These are phyloP conservation scores for Spinellus fusiger DNA, from an alignment of 192 early-diverging fungal genomes.

Conservation along the genomic window DNA sequence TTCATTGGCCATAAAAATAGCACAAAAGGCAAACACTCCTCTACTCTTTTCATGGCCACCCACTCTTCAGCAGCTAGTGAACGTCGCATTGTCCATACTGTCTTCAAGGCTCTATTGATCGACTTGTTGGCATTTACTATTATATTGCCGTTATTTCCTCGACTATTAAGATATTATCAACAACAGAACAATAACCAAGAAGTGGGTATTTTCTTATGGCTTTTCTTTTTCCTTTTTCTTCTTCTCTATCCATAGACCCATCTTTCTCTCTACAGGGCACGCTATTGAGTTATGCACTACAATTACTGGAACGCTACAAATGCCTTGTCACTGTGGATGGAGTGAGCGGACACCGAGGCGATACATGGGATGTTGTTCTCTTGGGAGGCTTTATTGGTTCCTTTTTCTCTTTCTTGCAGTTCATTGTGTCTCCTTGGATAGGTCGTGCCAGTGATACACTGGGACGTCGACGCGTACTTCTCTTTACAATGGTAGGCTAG, in stretches of 20 bases:
- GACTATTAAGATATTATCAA: conserved; percentile 85
- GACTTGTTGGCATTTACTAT: conserved; percentile 98
- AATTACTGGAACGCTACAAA: conserved; percentile 28
- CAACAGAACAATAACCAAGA: conserved; percentile 33
- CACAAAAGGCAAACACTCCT: too few relatives aligned
- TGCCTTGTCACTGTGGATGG: neutral
- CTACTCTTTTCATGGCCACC: neutral
- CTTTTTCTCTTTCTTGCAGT: conserved; percentile 92
- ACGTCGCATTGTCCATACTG: conserved; percentile 36
- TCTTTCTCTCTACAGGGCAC: conserved; percentile 9
- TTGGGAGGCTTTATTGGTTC: conserved; percentile 90
- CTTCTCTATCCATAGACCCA: neutral
- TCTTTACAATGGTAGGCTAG: conserved; percentile 73
- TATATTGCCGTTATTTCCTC: conserved; percentile 91
- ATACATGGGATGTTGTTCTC: conserved; percentile 69
- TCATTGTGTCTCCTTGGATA: conserved; percentile 78
- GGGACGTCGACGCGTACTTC: conserved; percentile 75
- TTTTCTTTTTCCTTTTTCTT: neutral
- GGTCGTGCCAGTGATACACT: conserved; percentile 72
- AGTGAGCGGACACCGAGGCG: neutral
- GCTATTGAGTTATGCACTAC: conserved; percentile 18
- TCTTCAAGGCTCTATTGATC: conserved; percentile 84
- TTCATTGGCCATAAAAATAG: too few relatives aligned
- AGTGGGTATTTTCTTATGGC: too few relatives aligned
- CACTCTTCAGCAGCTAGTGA: neutral